Base-by-base conservation (phyloP, 371 early-diverging fungal genomes). In the Rhizopus delemar region DNA sequence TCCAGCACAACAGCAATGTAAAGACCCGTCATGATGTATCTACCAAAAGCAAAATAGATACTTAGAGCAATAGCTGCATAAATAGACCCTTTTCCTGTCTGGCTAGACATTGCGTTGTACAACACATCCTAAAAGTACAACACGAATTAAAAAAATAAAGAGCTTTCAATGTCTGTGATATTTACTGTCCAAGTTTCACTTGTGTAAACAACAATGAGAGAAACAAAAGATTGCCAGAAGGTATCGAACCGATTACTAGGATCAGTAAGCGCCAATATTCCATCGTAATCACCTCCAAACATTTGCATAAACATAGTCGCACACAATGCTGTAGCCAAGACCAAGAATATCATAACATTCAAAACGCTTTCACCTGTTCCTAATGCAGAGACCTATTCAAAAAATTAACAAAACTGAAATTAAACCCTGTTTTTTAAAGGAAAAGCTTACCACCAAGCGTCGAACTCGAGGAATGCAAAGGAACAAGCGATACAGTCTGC, bases 1-100 rank as follows among this genome's bases (percentile, higher is more conserved):
- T 87, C 87, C 49, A 85, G 56, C 13, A 85, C 75, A 31, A 87
- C 81, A 15, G 87, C 87, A 69, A 87, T 78, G 56, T 86, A 87
- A 16, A 87, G 77, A 29, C 83, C 86, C 29, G 85, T 58, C 57
- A 87, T 78, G 12, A 87, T 70, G 55, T 85, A 85, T 59, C 84
- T 72, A 4, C 78, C 84, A 59, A 80, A 80, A 15, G 77, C 81
- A 65, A 82, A 83, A 51, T 80, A 85, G 3, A 80, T 41, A 8
- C 81, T 70, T 8, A 77, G 69, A 52, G 79, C 70, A 11, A 78
- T 55, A 4, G 72, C 80, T 3, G 78, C 84, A 55, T 83, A 82
- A 6, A 75, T 59, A 4, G 77, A 66, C 3, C 78, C 77, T 57
- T 65, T 68, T 4, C 65, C 62, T 2, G 73, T 63, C 45, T 85